Base-by-base conservation (phyloP, 2,329 filamentous ascomycete species). In the Diplocarpon rosae region DNA sequence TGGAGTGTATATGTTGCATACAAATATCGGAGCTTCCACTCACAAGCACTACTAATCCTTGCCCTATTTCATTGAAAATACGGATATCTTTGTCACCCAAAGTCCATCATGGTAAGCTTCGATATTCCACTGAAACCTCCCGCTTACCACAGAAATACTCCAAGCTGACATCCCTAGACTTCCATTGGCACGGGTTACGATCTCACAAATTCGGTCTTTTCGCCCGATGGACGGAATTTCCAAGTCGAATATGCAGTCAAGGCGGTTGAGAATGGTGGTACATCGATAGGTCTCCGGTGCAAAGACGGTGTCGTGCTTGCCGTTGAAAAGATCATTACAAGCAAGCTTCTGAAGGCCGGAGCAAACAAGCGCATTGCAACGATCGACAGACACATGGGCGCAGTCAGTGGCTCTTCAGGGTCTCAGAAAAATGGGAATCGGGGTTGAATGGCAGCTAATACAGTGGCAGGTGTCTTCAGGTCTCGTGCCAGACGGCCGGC, bases 131-230 rank as follows among this genome's bases (percentile, higher is more conserved):
- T 17, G 32, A 29, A 37, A 27, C 12, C 4, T 16, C 5, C 14
- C 5, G 14, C 6, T 12, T 17, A 9, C 10, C 5, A 27, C 6
- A 17, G 30, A 11, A 43, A 17, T 24, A 16, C 33, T 30, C 16
- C 28, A 33, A 50, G 39, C 54, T 59, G 46, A 60, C 46, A 32
- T 52, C 20, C 43, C 13, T 50, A 98, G 92, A 98, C 92, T 63
- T 98, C 92, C 64, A 98, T 98, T 84, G 92, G 92, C 65, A 98
- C 92, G 62, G 92, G 92, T 63, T 98, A 98, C 72, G 92, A 98
- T 79, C 83, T 98, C 61, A 87, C 87, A 66, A 98, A 98, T 78
- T 96, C 92, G 63, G 93, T 96, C 73, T 98, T 96, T 76, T 96
- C 92, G 39, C 92, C 92, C 56, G 92, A 98, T 71, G 92, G 92